A percentile compares a stretch with the other conserved stretches of the same genome.
phyloP scores from a whole-genome alignment of 371 early-diverging fungal species.

The Mucor mucedo region DNA sequence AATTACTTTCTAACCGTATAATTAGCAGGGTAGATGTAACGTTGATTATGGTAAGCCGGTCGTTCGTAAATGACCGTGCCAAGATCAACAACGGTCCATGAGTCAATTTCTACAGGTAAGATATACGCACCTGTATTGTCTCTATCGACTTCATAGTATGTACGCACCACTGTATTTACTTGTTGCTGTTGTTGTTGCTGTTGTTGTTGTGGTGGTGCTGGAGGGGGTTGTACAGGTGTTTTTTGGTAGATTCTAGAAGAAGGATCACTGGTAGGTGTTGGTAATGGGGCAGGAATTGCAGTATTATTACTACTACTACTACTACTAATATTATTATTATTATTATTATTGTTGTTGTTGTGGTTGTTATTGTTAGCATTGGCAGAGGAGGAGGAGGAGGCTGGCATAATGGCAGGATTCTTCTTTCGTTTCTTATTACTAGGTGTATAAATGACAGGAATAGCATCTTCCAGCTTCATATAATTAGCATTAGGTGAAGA shows the following conservation, averaged over 20 bases:
- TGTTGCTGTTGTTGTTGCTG: slow-evolving; percentile 25
- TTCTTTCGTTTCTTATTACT: slow-evolving; percentile 36
- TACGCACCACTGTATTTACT: slow-evolving; percentile 42
- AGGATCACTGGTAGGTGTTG: neutral
- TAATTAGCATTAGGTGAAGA: slow-evolving; percentile 12
- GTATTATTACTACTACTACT: too few relatives aligned
- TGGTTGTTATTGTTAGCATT: slow-evolving; percentile 10
- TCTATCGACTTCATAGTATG: slow-evolving; percentile 60
- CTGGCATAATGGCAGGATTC: slow-evolving; percentile 10
- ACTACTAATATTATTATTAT: neutral
- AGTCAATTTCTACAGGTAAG: slow-evolving; percentile 83
- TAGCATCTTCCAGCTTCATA: slow-evolving; percentile 6
- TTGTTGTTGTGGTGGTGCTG: neutral
- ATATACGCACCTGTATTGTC: slow-evolving; percentile 76
- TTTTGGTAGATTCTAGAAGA: neutral
- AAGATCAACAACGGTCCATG: slow-evolving; percentile 75
- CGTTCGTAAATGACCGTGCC: slow-evolving; percentile 83
- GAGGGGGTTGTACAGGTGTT: neutral
- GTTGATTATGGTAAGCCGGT: slow-evolving; percentile 86
- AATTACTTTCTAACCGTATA: slow-evolving; percentile 69
- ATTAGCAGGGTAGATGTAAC: slow-evolving; percentile 94
- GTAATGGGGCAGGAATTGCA: neutral
- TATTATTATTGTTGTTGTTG: slow-evolving; percentile 13
- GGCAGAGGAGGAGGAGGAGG: neutral
- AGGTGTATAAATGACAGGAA: slow-evolving; percentile 38